Percentiles rank a stretch among this genome's conserved stretches.
phyloP scores from a whole-genome alignment of 768 basidiomycete species.

The Mycena vitilis region DNA sequence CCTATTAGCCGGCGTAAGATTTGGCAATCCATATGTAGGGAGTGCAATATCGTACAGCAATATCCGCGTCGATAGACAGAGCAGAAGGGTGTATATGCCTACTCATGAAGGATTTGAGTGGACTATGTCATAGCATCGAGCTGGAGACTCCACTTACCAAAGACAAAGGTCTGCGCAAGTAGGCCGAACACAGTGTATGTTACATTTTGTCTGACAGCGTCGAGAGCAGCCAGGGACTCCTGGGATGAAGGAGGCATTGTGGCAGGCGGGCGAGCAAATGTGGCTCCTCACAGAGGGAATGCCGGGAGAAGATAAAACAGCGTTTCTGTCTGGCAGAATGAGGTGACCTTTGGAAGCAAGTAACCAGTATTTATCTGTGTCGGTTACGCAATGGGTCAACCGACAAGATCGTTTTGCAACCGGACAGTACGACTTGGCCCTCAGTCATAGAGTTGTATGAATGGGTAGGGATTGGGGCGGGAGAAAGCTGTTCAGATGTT shows the following conservation, averaged over 20 bases:
- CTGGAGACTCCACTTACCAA: not conserved
- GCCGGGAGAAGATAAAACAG: not conserved
- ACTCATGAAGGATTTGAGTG: not conserved
- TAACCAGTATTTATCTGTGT: too few relatives aligned
- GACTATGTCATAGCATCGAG: too few relatives aligned
- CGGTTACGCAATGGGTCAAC: too few relatives aligned
- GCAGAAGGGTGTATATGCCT: not conserved
- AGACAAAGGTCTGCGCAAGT: not conserved
- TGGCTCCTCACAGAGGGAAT: conserved; percentile 11
- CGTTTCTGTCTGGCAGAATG: not conserved
- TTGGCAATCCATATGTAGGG: too few relatives aligned
- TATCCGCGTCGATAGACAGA: not conserved
- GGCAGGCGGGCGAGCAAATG: not conserved
- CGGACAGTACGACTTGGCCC: too few relatives aligned
- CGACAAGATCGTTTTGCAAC: too few relatives aligned
- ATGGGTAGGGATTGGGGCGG: too few relatives aligned
- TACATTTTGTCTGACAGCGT: not conserved
- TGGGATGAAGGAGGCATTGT: not conserved
- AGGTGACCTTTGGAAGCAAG: too few relatives aligned
- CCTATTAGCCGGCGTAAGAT: not conserved
- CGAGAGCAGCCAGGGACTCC: not conserved
- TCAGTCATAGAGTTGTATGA: too few relatives aligned
- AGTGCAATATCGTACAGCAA: not conserved
- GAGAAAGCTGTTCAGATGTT: too few relatives aligned
- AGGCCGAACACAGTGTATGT: not conserved